Percentiles rank a stretch among this genome's conserved stretches.
Conservation (phyloP, 2,329 filamentous ascomycete genomes). For the Paracoccidioides brasiliensis region DNA sequence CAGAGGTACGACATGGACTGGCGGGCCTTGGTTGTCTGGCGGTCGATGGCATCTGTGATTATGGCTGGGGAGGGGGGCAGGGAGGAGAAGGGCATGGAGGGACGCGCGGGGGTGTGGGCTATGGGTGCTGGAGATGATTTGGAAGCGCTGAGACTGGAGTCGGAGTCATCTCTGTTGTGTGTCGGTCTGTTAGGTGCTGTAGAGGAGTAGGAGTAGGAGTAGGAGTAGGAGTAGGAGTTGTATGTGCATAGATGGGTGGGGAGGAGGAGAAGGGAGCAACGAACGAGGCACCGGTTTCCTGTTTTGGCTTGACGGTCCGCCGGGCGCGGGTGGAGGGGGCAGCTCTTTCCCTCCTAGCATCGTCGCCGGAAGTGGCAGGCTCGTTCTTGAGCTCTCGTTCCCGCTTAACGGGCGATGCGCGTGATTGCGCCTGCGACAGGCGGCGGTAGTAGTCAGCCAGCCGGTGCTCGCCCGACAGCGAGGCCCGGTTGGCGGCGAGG, state of each 20-base stretch:
- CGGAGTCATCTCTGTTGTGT: conserved; percentile 14
- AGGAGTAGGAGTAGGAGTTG: too few relatives aligned
- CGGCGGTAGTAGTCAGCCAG: conserved; percentile 64
- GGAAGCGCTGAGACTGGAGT: conserved; percentile 10
- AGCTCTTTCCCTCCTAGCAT: conserved; percentile 16
- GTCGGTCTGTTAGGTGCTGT: neutral
- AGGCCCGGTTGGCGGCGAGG: conserved; percentile 54
- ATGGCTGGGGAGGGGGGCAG: conserved; percentile 69
- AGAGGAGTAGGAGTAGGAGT: neutral
- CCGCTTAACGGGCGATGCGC: conserved; percentile 38
- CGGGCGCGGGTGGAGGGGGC: conserved; percentile 22
- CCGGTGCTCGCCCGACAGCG: conserved; percentile 48
- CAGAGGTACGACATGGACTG: conserved; percentile 23
- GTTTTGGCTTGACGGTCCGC: conserved; percentile 30
- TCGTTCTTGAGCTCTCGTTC: conserved; percentile 33
- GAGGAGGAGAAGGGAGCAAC: neutral
- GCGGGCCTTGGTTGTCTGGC: conserved; percentile 34
- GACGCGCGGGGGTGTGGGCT: conserved; percentile 23
- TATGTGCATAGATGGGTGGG: too few relatives aligned
- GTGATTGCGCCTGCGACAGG: conserved; percentile 22
- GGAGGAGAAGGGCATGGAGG: conserved; percentile 41
- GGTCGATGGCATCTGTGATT: conserved; percentile 64
- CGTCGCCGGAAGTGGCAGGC: conserved; percentile 23
- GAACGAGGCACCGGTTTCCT: conserved; percentile 15
- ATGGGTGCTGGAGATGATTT: conserved; percentile 36